Evolutionary conservation across 768 basidiomycete species (phyloP), one percentile per base, ranked within the genome.

Genomic region (Chalciporus chontae): DNA sequence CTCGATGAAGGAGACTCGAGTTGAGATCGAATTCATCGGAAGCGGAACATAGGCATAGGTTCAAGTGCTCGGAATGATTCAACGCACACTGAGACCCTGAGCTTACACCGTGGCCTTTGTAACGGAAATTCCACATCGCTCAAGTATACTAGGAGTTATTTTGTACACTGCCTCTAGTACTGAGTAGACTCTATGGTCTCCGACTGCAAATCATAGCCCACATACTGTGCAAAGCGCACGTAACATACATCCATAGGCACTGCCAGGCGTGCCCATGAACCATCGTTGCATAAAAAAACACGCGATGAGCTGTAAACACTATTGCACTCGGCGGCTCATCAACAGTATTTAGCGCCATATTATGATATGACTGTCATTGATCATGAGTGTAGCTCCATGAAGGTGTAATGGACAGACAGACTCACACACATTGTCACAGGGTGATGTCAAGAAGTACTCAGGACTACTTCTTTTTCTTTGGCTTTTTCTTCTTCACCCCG

Each of bases 401-500:
- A 19, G 39, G 21, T 21, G 21, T 1, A 26, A 8, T 21, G 10
- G 2, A 23, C 8, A 26, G 26, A 26, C 24, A 4, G 7, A 15
- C 27, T 31, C 24, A 15, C 23, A 36, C 15, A 36, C n/a, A n/a
- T n/a, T n/a, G n/a, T n/a, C n/a, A n/a, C n/a, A 15, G 2, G 15
- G 34, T 17, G 42, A 46, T 48, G 34, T 26, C 44, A 41, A 18
- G 40, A 27, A 21, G 40, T 36, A 48, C 27, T n/a, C 6, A 5
- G 19, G 59, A 50, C 45, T 69, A 81, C 72, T 87, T 86, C 73
- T 83, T 90, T 71, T 89, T 88, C 73, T 87, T 86, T 41, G 78
- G 74, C 67, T 88, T 90, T 73, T 90, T 91, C 77, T 90, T 91
- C 71, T 86, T 88, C 37, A 83, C 78, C 3, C 81, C 86, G 15